Percentiles rank a stretch among this genome's conserved stretches.
Conservation (phyloP, 2,329 filamentous ascomycete species). For the Periglandula ipomoeae region DNA sequence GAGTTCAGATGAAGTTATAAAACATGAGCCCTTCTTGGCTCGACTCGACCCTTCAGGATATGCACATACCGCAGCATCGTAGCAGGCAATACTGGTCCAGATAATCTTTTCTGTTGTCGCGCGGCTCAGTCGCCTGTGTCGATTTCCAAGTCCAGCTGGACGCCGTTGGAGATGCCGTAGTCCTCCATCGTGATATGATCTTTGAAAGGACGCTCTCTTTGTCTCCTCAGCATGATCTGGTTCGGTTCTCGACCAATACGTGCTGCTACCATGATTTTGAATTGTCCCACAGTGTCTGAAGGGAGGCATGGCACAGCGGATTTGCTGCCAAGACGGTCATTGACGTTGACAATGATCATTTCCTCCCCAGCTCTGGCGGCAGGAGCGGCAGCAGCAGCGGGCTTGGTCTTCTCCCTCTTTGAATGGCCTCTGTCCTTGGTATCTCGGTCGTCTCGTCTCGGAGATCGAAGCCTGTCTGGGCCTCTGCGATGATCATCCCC, state of each 20-base stretch:
- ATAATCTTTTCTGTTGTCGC: not conserved
- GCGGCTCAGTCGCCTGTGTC: slow-evolving; percentile 46
- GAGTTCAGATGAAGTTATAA: too few relatives aligned
- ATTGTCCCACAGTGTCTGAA: slow-evolving; percentile 72
- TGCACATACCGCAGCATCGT: not conserved
- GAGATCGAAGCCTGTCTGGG: slow-evolving; percentile 11
- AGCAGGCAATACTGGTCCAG: not conserved
- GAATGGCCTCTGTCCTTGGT: slow-evolving; percentile 24
- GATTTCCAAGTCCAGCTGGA: slow-evolving; percentile 56
- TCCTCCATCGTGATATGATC: slow-evolving; percentile 80
- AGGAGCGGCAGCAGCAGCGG: slow-evolving; percentile 14
- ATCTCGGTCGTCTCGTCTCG: slow-evolving; percentile 17
- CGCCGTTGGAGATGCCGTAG: slow-evolving; percentile 89
- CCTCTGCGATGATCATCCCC: slow-evolving; percentile 11
- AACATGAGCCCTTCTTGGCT: not conserved
- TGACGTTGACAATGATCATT: slow-evolving; percentile 91
- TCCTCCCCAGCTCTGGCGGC: slow-evolving; percentile 45
- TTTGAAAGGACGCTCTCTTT: slow-evolving; percentile 90
- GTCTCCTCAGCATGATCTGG: slow-evolving; percentile 85
- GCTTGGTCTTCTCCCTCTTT: slow-evolving; percentile 25
- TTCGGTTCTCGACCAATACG: slow-evolving; percentile 81
- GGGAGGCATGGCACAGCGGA: slow-evolving; percentile 84
- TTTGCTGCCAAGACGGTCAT: slow-evolving; percentile 94
- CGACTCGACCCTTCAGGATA: not conserved
- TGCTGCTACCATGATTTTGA: slow-evolving; percentile 87